Percentiles rank a stretch among this genome's conserved stretches.
Evolutionary conservation across 345 rosid genomes (phyloP).

Genomic region (Salix suchowensis): DNA sequence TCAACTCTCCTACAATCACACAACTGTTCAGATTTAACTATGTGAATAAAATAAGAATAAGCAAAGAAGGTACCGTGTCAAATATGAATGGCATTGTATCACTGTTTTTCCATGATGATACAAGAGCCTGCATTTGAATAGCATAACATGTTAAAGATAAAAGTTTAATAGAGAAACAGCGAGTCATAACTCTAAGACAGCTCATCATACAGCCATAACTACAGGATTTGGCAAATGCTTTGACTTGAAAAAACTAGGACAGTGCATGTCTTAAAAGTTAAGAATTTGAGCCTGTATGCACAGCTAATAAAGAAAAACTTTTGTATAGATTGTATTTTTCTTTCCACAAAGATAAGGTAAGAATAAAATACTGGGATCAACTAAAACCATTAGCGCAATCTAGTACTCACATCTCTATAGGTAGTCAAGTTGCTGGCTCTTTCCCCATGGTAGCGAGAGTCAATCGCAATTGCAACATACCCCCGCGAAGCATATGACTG

Average conservation of each 20-base stretch:
- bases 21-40: neutral
- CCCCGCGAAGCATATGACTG: constrained; percentile 86
- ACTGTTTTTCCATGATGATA: constrained; percentile 80
- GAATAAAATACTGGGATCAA: neutral
- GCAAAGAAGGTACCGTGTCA: constrained; percentile 52
- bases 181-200: neutral
- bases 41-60: neutral
- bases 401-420: constrained; percentile 44
- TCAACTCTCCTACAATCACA: neutral
- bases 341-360: neutral
- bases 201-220: neutral
- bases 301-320: neutral
- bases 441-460: constrained; percentile 86
- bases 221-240: neutral
- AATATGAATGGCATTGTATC: constrained; percentile 88
- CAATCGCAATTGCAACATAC: constrained; percentile 63
- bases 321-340: neutral
- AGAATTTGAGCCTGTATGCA: neutral
- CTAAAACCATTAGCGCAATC: neutral
- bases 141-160: constrained; percentile 1
- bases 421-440: constrained; percentile 53
- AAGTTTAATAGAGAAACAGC: neutral
- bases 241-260: neutral
- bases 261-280: neutral
- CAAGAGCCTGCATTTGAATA: constrained; percentile 62